Conservation (phyloP, 192 early-diverging fungal species). For the Entomortierella beljakovae region DNA sequence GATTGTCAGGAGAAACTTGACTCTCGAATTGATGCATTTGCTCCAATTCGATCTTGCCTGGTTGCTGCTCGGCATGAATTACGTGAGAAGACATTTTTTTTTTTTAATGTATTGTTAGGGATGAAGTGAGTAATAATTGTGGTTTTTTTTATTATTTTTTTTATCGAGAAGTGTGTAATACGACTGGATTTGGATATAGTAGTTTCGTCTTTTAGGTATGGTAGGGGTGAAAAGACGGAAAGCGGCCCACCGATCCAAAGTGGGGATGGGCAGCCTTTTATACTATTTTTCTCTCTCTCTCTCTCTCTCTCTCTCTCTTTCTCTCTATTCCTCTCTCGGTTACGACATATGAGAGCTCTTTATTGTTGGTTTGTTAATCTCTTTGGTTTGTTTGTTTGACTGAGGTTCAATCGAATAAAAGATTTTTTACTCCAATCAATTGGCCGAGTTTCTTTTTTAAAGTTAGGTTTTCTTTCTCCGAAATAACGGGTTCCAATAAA, state of each 20-base stretch:
- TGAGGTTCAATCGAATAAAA: too few species aligned
- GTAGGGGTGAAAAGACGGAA: slow-evolving; percentile 58
- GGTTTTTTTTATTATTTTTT: too few species aligned
- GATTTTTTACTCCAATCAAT: too few species aligned
- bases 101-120: neutral
- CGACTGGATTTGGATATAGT: neutral
- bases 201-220: slow-evolving; percentile 47
- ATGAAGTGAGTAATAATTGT: neutral
- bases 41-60: slow-evolving; percentile 13
- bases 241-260: slow-evolving; percentile 48
- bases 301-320: neutral
- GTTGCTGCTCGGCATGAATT: neutral
- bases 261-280: slow-evolving; percentile 21
- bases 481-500: too few species aligned
- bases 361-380: too few species aligned
- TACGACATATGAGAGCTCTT: too few species aligned
- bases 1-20: neutral
- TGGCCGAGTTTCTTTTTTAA: too few species aligned
- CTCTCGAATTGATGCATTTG: slow-evolving; percentile 12
- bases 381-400: too few species aligned
- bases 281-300: slow-evolving; percentile 6
- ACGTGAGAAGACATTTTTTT: slow-evolving; percentile 19
- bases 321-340: neutral
- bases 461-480: too few species aligned
- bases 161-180: slow-evolving; percentile 4